These are phyloP conservation scores for Uromyces viciae-fabae DNA, from an alignment of 1,284 basidiomycete species.

Conservation along the genomic window DNA sequence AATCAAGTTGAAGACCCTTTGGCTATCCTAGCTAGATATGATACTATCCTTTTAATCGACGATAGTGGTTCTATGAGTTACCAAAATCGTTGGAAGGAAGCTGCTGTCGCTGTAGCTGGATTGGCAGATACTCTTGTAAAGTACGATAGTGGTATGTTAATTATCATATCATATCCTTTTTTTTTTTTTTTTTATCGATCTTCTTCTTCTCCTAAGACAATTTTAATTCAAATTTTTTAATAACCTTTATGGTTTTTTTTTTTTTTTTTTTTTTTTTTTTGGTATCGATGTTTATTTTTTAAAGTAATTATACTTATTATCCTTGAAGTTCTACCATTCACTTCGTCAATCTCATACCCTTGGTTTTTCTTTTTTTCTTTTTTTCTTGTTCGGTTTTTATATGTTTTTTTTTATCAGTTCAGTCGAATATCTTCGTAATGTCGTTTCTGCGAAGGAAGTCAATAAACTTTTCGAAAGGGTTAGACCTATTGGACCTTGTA, in stretches of 20 bases:
- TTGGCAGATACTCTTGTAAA: constrained; percentile 22
- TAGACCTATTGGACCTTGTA: constrained; percentile 31
- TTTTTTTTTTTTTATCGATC: not conserved
- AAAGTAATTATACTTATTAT: constrained; percentile 4
- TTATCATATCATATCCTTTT: not conserved
- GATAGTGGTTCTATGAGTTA: constrained; percentile 35
- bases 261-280: not conserved
- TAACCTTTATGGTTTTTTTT: not conserved
- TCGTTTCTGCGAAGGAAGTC: constrained; percentile 6
- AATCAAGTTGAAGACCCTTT: constrained; percentile 35
- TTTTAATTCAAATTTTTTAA: not conserved
- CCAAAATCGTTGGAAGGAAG: constrained; percentile 31
- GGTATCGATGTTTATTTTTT: constrained; percentile 44
- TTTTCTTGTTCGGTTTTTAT: too few relatives aligned
- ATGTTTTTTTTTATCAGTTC: constrained; percentile 17
- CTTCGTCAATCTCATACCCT: not conserved
- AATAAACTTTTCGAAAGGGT: constrained; percentile 26
- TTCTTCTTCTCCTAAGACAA: not conserved
- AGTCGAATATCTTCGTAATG: constrained; percentile 31
- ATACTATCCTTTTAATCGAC: constrained; percentile 41
- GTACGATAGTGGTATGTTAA: constrained; percentile 34
- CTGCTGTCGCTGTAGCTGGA: constrained; percentile 21
- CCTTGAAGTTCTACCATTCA: too few relatives aligned
- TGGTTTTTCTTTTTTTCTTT: too few relatives aligned
- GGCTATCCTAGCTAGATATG: constrained; percentile 32